Percentiles rank a stretch among this genome's conserved stretches.
Evolutionary conservation across 2,329 filamentous ascomycete genomes (phyloP).

Genomic region (Tolypocladium pustulatum): DNA sequence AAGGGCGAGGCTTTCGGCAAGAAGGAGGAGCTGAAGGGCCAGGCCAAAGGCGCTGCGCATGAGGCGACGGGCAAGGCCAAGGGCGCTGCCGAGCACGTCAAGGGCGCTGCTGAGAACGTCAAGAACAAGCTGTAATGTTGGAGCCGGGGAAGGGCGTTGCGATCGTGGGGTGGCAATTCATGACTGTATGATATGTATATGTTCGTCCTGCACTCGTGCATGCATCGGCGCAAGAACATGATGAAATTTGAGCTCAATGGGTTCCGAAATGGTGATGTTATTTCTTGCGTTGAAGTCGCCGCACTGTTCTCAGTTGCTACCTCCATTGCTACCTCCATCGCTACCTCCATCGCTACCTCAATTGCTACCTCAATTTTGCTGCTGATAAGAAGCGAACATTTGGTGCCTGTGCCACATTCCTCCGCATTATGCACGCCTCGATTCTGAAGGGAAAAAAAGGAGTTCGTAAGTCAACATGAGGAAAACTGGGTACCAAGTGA

Average conservation of each 20-base stretch:
- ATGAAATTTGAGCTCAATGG: not conserved
- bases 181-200: not conserved
- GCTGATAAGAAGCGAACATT: not conserved
- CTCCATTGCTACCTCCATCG: no score
- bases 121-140: conserved; percentile 8
- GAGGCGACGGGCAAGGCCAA: conserved; percentile 32
- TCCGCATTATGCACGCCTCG: not conserved
- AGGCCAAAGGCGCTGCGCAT: conserved; percentile 25
- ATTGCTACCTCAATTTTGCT: not conserved
- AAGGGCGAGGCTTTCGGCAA: conserved; percentile 22
- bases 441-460: not conserved
- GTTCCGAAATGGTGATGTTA: not conserved
- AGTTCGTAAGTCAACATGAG: no score
- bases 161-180: not conserved
- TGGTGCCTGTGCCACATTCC: not conserved
- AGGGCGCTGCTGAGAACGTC: conserved; percentile 29
- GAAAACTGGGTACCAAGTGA: not conserved
- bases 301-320: not conserved
- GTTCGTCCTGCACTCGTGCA: not conserved
- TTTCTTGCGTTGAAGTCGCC: not conserved
- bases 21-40: conserved; percentile 21
- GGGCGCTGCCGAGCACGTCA: conserved; percentile 28
- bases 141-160: no score
- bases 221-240: not conserved
- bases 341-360: no score